A percentile compares a stretch with the other conserved stretches of the same genome.
phyloP scores from a whole-genome alignment of 2,329 filamentous ascomycete genomes.

The Phaeomoniella chlamydospora region DNA sequence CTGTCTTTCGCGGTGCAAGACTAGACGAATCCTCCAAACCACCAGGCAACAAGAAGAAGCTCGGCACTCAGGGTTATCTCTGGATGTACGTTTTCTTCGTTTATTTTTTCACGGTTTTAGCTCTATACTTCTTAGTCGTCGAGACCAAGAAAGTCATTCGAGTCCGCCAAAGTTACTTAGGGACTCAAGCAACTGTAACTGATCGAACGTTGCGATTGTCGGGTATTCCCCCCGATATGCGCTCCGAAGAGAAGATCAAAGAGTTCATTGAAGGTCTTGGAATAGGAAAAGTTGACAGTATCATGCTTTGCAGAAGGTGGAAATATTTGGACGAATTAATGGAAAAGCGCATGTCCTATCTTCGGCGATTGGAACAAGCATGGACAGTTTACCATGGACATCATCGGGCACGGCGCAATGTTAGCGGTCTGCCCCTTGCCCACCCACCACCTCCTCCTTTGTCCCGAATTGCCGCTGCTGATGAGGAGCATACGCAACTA shows the following conservation, averaged over 20 bases:
- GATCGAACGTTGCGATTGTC: slow-evolving; percentile 87
- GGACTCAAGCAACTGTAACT: slow-evolving; percentile 86
- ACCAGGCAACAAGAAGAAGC: slow-evolving; percentile 3
- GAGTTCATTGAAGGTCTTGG: slow-evolving; percentile 73
- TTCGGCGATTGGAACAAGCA: slow-evolving; percentile 65
- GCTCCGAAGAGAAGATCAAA: slow-evolving; percentile 71
- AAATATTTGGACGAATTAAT: slow-evolving; percentile 63
- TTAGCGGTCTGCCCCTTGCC: slow-evolving; percentile 29
- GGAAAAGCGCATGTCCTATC: slow-evolving; percentile 44
- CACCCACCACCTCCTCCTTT: slow-evolving; percentile 24
- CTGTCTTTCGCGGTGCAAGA: not conserved
- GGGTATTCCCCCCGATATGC: slow-evolving; percentile 66
- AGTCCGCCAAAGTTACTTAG: slow-evolving; percentile 78
- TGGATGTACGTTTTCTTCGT: slow-evolving; percentile 95
- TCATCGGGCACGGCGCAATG: slow-evolving; percentile 30
- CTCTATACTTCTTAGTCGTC: slow-evolving; percentile 66
- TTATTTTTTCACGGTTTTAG: slow-evolving; percentile 75
- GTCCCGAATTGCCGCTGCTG: slow-evolving; percentile 28
- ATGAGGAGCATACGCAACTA: slow-evolving; percentile 48
- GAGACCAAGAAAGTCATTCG: slow-evolving; percentile 78
- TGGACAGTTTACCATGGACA: slow-evolving; percentile 67
- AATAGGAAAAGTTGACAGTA: slow-evolving; percentile 79
- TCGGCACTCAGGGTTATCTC: slow-evolving; percentile 43
- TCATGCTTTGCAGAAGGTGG: slow-evolving; percentile 82
- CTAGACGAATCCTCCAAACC: not conserved